Evolutionary conservation across 192 early-diverging fungal species (phyloP).

Genomic region (Endogone sp.): DNA sequence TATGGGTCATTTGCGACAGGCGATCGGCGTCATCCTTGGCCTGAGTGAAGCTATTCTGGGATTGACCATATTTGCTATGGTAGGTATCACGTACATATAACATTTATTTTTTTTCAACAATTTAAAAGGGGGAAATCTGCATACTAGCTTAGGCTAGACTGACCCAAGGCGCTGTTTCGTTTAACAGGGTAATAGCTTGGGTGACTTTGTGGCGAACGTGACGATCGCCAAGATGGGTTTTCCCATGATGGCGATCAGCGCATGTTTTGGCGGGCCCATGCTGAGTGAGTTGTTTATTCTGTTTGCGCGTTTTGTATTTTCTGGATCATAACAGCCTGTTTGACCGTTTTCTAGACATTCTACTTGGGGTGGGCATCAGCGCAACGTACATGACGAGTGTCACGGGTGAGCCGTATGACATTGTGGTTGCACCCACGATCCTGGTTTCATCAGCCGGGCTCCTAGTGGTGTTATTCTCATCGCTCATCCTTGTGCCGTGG

Average conservation of each 20-base stretch:
- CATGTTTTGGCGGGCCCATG: conserved; percentile 92
- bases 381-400: conserved; percentile 55
- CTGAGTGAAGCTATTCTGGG: conserved; percentile 81
- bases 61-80: conserved; percentile 83
- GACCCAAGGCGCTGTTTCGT: background rate
- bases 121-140: background rate
- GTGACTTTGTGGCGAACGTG: conserved; percentile 91
- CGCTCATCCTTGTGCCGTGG: conserved; percentile 56
- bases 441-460: conserved; percentile 66
- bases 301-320: background rate
- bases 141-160: background rate
- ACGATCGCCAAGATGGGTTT: conserved; percentile 88
- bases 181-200: conserved; percentile 69
- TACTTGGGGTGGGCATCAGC: conserved; percentile 82
- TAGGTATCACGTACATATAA: too few relatives aligned
- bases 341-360: conserved; percentile 48
- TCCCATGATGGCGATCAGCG: conserved; percentile 92
- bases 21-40: conserved; percentile 72
- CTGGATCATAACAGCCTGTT: background rate
- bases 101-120: too few relatives aligned
- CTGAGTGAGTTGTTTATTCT: conserved; percentile 52
- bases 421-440: conserved; percentile 62
- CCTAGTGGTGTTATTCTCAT: conserved; percentile 53
- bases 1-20: too few relatives aligned
- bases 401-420: conserved; percentile 42